Conservation (phyloP, 345 rosid species). For the Noccaea caerulescens region DNA sequence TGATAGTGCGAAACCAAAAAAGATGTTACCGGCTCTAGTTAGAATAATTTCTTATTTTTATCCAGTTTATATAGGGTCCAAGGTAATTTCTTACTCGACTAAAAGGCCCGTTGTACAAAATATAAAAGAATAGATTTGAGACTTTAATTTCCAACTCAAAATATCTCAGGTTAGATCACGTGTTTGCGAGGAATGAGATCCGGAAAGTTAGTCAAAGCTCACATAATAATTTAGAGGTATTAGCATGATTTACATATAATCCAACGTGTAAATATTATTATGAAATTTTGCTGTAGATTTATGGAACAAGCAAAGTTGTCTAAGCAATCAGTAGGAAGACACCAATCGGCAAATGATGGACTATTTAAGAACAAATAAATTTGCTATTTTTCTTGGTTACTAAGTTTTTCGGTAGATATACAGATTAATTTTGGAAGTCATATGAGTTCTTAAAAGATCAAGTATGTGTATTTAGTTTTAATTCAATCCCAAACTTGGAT, state of each 20-base stretch:
- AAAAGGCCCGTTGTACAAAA: too few relatives aligned
- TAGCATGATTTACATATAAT: neutral
- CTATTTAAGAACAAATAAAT: neutral
- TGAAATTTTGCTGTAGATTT: conserved; percentile 2
- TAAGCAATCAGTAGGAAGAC: neutral
- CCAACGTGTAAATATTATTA: neutral
- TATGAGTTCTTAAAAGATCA: neutral
- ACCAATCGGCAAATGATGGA: conserved; percentile 6
- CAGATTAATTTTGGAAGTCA: too few relatives aligned
- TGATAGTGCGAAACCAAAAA: neutral
- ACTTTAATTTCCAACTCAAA: neutral
- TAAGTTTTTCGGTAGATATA: too few relatives aligned
- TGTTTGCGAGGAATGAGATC: conserved; percentile 16
- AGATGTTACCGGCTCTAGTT: neutral
- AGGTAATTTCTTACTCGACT: too few relatives aligned
- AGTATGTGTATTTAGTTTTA: neutral
- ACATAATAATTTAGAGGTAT: too few relatives aligned
- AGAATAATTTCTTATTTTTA: too few relatives aligned
- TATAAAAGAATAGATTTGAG: neutral
- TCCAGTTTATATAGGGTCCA: too few relatives aligned
- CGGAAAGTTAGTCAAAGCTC: conserved; percentile 6
- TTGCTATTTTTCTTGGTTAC: neutral
- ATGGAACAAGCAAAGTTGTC: conserved; percentile 9
- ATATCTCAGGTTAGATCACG: conserved; percentile 6
- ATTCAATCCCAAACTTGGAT: neutral